These are phyloP conservation scores for Thelephora aurantiotincta DNA, from an alignment of 768 basidiomycete genomes.

Conservation along the genomic window DNA sequence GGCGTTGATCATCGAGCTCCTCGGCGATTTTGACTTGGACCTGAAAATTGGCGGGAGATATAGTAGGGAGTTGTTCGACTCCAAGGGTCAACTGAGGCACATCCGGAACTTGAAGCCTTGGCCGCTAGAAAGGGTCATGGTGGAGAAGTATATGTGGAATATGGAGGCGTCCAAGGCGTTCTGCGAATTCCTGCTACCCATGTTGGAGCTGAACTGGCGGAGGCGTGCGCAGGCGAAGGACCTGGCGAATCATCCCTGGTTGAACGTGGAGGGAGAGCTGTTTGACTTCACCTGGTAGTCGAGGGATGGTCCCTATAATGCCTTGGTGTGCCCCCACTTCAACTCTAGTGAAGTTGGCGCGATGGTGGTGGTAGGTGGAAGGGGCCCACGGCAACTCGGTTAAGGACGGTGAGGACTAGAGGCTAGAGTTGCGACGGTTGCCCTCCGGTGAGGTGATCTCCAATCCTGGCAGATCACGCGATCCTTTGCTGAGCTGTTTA, in stretches of 20 bases:
- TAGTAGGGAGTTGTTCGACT: constrained; percentile 73
- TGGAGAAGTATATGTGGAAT: constrained; percentile 74
- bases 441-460: too few species aligned
- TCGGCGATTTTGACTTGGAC: constrained; percentile 63
- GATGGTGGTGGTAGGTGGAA: too few species aligned
- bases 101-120: constrained; percentile 65
- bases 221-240: constrained; percentile 59
- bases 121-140: constrained; percentile 75
- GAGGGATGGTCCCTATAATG: background rate
- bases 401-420: too few species aligned
- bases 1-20: constrained; percentile 86
- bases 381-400: too few species aligned
- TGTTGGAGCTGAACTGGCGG: constrained; percentile 60
- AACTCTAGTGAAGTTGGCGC: too few species aligned
- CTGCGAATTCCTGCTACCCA: constrained; percentile 58
- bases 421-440: too few species aligned
- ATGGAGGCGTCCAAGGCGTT: constrained; percentile 41
- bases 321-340: too few species aligned
- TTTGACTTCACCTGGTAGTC: background rate
- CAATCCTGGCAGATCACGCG: too few species aligned
- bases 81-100: constrained; percentile 51
- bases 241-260: constrained; percentile 65
- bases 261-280: constrained; percentile 21
- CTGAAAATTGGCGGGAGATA: constrained; percentile 78
- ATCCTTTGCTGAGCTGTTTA: too few species aligned